Evolutionary conservation across 176 grass and related monocot genomes (phyloP).

Genomic region (Hyparrhenia diplandra): DNA sequence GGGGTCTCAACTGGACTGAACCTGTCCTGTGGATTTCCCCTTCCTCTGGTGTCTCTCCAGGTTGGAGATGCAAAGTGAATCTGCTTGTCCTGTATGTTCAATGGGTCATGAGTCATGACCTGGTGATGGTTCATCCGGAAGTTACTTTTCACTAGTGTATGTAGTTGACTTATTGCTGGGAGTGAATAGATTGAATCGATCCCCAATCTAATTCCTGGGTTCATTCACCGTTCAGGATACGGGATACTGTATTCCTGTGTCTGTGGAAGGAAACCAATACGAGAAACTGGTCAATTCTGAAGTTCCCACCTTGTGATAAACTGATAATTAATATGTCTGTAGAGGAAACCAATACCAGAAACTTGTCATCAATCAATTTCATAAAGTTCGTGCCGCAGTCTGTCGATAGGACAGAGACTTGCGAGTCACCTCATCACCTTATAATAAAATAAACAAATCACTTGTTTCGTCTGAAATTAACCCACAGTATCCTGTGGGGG

Average conservation of each 20-base stretch:
- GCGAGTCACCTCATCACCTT: not conserved
- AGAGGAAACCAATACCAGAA: no score
- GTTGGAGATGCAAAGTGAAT: not conserved
- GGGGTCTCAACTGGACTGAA: not conserved
- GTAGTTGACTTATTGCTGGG: not conserved
- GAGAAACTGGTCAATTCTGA: no score
- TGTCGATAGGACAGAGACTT: not conserved
- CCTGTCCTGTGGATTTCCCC: not conserved
- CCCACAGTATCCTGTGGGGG: not conserved
- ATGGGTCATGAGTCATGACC: not conserved
- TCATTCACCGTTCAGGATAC: not conserved
- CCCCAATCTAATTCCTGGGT: not conserved
- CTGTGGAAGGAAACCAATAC: no score
- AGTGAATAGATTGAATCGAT: not conserved
- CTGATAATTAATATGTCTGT: not conserved
- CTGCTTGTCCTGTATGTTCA: not conserved
- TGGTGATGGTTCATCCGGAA: not conserved
- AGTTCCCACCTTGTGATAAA: no score
- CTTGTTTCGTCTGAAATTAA: no score
- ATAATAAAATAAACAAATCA: not conserved
- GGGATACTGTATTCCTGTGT: not conserved
- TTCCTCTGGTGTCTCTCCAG: not conserved
- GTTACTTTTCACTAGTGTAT: not conserved
- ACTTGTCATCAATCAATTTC: no score
- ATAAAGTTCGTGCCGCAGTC: not conserved